Evolutionary conservation across 169 alveolate genomes (phyloP).

Genomic region (Plasmodium malariae): DNA sequence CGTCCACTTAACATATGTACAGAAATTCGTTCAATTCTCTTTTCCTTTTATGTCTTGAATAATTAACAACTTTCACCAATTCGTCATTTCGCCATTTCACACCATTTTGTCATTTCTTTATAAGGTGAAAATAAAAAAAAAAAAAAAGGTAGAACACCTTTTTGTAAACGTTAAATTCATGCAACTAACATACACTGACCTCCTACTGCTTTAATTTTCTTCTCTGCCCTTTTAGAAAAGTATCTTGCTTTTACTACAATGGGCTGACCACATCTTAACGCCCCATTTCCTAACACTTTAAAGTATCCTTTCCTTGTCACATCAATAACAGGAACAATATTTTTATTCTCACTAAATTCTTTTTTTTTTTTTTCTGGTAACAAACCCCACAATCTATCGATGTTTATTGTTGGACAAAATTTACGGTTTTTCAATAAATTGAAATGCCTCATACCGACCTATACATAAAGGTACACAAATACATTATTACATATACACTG

Average conservation of each 20-base stretch:
- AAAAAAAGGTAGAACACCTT: no score
- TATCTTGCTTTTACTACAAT: conserved; percentile 97
- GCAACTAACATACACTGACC: conserved; percentile 97
- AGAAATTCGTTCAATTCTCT: no score
- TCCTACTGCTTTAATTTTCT: conserved; percentile 97
- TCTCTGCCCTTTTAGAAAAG: conserved; percentile 97
- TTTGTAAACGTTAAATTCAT: background rate
- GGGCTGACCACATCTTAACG: conserved; percentile 93
- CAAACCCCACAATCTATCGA: conserved; percentile 96
- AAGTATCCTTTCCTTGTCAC: conserved; percentile 97
- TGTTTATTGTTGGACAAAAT: conserved; percentile 94
- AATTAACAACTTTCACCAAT: no score
- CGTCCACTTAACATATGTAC: no score
- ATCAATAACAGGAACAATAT: conserved; percentile 97
- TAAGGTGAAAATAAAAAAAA: no score
- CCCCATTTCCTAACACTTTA: conserved; percentile 99
- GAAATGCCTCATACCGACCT: conserved; percentile 98
- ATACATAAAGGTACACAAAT: background rate
- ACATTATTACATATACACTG: no score
- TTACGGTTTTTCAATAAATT: conserved; percentile 93
- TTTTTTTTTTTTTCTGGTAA: conserved; percentile 94
- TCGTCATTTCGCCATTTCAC: no score
- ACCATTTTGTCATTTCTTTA: no score
- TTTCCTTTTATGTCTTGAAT: no score
- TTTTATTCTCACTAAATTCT: conserved; percentile 88